Base-by-base conservation (phyloP, 1,284 basidiomycete species). In the Sanghuangporus baumii region DNA sequence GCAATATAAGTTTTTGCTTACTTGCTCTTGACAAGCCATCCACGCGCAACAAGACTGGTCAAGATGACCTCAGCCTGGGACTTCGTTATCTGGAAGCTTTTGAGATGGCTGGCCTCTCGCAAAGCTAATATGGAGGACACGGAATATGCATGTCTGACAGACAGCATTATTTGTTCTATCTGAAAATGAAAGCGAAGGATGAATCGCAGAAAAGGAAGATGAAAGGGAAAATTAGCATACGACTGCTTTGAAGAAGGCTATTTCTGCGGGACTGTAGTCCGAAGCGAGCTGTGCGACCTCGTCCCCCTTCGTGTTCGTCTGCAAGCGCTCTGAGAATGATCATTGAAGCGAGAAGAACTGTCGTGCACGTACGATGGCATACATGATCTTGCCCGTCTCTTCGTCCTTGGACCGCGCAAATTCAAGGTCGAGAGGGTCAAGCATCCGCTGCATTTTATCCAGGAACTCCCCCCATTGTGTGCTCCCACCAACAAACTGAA, bases 111-210 rank as follows among this genome's bases (percentile, higher is more conserved):
- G 31, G 85, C 81, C 74, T 93, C 90, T 57, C 88, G 84, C 41
- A 93, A 76, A 0, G 93, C 92, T 3, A 85, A 86, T 31, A 91
- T 74, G 2, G 90, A 89, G 0, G 89, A 87, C 3, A 94, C 79
- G 5, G 87, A 91, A 71, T 81, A 96, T 0, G 88, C 77, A 68
- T 89, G 84, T 48, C 82, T 81, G 7, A 87, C 84, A 8, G 93
- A 89, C 12, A 88, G 79, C 81, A 94, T 89, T 69, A 96, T 94
- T 75, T 90, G 88, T 69, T 94, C 90, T 48, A 96, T 81, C 93
- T 95, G 18, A n/a, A 18, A 46, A 51, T 38, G 34, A 40, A 6
- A 20, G 59, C 51, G 16, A 20, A 31, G 31, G 46, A 11, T 46
- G 50, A 52, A 18, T 55, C 20, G 41, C 8, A 48, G 1, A 55